Conservation (phyloP, 2,329 filamentous ascomycete species). For the Cytospora mali region DNA sequence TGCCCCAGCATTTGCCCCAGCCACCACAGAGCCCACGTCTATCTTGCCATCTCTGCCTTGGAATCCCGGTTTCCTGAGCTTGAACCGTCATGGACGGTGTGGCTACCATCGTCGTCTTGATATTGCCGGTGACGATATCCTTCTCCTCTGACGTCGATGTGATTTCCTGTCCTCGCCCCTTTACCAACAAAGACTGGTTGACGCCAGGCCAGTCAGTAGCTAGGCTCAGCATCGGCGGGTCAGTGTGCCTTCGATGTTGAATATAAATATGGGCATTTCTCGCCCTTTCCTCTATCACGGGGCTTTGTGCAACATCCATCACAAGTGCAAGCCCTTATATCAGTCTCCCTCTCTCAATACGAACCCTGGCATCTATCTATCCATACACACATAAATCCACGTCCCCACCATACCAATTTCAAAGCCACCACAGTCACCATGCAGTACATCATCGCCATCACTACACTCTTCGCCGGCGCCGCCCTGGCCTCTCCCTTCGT, state of each 20-base stretch:
- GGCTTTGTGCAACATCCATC: background rate
- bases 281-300: background rate
- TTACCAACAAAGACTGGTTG: background rate
- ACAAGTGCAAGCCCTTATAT: background rate
- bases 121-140: background rate
- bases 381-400: background rate
- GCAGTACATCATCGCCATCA: slow-evolving; percentile 22
- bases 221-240: background rate
- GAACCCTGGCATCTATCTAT: background rate
- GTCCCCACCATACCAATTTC: background rate
- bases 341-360: background rate
- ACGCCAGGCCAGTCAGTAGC: background rate
- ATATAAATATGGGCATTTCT: slow-evolving; percentile 7
- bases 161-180: background rate
- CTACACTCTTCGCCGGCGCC: slow-evolving; percentile 20
- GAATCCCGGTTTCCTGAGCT: background rate
- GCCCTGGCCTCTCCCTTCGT: slow-evolving; percentile 33
- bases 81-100: background rate
- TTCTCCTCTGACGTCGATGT: background rate
- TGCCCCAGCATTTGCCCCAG: too few species aligned
- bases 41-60: background rate
- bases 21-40: background rate
- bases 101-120: background rate
- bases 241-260: slow-evolving; percentile 1
- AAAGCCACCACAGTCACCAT: slow-evolving; percentile 12